phyloP scores from a whole-genome alignment of 2,329 filamentous ascomycete genomes.

The Calonectria pauciramosa region DNA sequence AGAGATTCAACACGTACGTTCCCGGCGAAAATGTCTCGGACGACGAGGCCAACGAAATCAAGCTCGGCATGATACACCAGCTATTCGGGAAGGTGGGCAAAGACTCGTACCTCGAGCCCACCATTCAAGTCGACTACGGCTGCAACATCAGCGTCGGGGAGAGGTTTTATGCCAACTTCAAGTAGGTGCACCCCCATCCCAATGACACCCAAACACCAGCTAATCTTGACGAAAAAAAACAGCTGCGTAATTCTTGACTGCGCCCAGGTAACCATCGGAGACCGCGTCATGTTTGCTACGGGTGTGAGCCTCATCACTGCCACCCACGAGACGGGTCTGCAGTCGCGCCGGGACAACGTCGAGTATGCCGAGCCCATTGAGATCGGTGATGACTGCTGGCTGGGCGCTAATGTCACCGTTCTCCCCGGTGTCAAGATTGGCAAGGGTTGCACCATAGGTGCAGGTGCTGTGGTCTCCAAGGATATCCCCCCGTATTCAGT shows the following conservation, averaged over 20 bases:
- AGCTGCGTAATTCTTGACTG: slow-evolving; percentile 78
- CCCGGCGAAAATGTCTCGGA: slow-evolving; percentile 21
- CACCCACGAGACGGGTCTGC: slow-evolving; percentile 76
- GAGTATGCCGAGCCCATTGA: slow-evolving; percentile 65
- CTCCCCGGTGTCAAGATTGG: slow-evolving; percentile 85
- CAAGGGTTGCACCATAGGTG: slow-evolving; percentile 79
- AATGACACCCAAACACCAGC: background rate
- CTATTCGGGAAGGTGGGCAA: slow-evolving; percentile 15
- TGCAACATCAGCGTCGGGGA: slow-evolving; percentile 73
- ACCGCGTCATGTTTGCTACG: slow-evolving; percentile 78
- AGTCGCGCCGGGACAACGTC: slow-evolving; percentile 58
- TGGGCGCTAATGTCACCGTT: slow-evolving; percentile 79
- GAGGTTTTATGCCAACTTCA: slow-evolving; percentile 70
- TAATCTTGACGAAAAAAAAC: background rate
- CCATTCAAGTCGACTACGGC: slow-evolving; percentile 74
- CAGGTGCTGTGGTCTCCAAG: slow-evolving; percentile 78
- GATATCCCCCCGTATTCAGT: slow-evolving; percentile 1
- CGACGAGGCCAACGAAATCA: background rate
- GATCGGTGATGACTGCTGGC: slow-evolving; percentile 86
- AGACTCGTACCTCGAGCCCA: slow-evolving; percentile 70
- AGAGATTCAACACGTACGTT: slow-evolving; percentile 26
- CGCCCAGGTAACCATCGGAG: slow-evolving; percentile 75
- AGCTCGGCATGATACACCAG: slow-evolving; percentile 14
- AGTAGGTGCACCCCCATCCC: slow-evolving; percentile 35
- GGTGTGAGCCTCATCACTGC: slow-evolving; percentile 78